These are phyloP conservation scores for Aspergillus udagawae DNA, from an alignment of 2,329 filamentous ascomycete genomes.

Conservation along the genomic window DNA sequence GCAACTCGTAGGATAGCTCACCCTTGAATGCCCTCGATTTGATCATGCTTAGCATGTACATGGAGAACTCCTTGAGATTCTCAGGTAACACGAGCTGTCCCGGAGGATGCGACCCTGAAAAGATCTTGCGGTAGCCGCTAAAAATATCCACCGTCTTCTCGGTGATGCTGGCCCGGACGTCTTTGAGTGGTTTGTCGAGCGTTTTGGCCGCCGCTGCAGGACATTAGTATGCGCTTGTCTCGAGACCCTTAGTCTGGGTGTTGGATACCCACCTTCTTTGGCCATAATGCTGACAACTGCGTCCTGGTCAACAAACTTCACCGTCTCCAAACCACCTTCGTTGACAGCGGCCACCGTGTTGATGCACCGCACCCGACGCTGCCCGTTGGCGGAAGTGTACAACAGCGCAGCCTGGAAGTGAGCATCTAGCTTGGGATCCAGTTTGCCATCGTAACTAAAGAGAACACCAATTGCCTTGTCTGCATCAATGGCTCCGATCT, in stretches of 20 bases:
- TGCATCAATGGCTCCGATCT: constrained; percentile 86
- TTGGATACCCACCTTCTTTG: constrained; percentile 61
- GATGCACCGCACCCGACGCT: constrained; percentile 85
- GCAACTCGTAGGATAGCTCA: constrained; percentile 18
- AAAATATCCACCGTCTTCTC: constrained; percentile 93
- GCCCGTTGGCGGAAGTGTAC: constrained; percentile 86
- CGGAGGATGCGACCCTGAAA: constrained; percentile 78
- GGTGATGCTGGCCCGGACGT: constrained; percentile 75
- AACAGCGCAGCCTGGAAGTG: constrained; percentile 95
- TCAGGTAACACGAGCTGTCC: constrained; percentile 94
- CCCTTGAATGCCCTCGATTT: constrained; percentile 90
- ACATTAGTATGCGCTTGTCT: constrained; percentile 17
- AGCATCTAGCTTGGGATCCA: constrained; percentile 93
- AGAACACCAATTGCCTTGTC: constrained; percentile 90
- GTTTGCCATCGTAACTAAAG: constrained; percentile 93
- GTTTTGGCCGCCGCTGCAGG: constrained; percentile 71
- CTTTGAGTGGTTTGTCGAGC: constrained; percentile 71
- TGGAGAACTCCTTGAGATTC: constrained; percentile 90
- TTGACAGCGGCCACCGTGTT: constrained; percentile 92
- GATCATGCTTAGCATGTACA: constrained; percentile 87
- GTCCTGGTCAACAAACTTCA: constrained; percentile 95
- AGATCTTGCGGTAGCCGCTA: constrained; percentile 87
- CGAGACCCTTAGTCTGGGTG: neutral
- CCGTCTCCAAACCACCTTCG: constrained; percentile 73
- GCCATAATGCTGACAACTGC: constrained; percentile 83